A percentile compares a stretch with the other conserved stretches of the same genome.
phyloP scores from a whole-genome alignment of 345 rosid genomes.

The Schrenkiella parvula region DNA sequence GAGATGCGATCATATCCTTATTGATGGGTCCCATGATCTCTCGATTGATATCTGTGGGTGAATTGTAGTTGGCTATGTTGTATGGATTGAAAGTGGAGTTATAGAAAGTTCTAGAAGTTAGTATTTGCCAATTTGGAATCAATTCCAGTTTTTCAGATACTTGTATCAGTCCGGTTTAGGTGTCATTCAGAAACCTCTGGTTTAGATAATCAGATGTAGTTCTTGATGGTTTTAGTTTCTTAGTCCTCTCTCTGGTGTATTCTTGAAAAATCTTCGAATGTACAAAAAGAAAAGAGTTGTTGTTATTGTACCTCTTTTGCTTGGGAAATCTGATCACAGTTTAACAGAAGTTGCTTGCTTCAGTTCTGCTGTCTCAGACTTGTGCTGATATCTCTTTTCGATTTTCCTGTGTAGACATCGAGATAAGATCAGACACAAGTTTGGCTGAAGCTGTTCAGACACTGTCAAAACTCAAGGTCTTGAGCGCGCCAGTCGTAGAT shows the following conservation, averaged over 20 bases:
- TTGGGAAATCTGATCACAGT: not conserved
- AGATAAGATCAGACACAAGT: slow-evolving; percentile 77
- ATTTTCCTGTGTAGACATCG: slow-evolving; percentile 46
- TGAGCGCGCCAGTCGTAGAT: slow-evolving; percentile 84
- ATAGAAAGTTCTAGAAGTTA: not conserved
- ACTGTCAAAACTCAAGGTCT: slow-evolving; percentile 58
- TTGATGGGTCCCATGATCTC: slow-evolving; percentile 1
- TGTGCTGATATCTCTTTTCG: not conserved
- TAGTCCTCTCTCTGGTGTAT: not conserved
- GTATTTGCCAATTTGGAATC: not conserved
- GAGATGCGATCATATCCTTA: not conserved
- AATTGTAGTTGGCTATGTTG: not conserved
- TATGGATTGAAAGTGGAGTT: not conserved
- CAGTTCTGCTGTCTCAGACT: not conserved
- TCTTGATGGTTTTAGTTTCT: not conserved
- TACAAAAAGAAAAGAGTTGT: not conserved
- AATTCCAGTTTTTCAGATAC: not conserved
- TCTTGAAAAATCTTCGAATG: not conserved
- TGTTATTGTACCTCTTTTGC: not conserved
- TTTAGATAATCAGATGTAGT: not conserved
- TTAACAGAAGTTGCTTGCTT: not conserved
- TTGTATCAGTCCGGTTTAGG: not conserved
- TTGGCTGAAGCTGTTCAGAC: slow-evolving; percentile 82
- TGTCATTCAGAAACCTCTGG: not conserved
- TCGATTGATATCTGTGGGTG: not conserved